phyloP scores from a whole-genome alignment of 2,329 filamentous ascomycete species.

The Aspergillus fijiensis region DNA sequence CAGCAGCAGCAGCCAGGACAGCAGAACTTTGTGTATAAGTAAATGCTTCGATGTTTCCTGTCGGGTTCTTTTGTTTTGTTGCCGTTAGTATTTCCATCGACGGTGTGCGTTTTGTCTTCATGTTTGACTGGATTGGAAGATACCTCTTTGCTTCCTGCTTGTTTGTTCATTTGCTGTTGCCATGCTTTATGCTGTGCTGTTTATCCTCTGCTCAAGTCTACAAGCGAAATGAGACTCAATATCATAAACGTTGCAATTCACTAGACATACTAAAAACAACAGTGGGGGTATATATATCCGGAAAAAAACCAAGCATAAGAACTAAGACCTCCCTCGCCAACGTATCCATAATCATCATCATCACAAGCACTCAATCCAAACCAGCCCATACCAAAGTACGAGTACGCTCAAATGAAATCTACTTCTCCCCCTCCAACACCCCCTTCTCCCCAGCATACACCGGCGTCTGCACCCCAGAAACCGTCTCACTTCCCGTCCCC shows the following conservation, averaged over 20 bases:
- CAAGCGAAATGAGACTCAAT: not conserved
- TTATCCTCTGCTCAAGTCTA: no score
- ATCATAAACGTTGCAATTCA: not conserved
- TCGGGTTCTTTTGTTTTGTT: no score
- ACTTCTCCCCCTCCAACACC: not conserved
- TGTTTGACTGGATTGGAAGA: not conserved
- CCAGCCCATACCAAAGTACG: not conserved
- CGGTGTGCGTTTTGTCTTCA: not conserved
- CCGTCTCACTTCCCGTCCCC: not conserved
- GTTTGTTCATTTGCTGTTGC: not conserved
- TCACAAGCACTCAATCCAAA: not conserved
- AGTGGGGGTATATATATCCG: constrained; percentile 7
- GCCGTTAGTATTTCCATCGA: not conserved
- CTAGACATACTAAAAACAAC: no score
- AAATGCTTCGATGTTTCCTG: not conserved
- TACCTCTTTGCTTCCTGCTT: not conserved
- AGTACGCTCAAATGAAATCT: no score
- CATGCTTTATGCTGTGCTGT: no score
- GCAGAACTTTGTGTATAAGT: constrained; percentile 26
- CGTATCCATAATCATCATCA: not conserved
- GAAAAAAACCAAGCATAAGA: not conserved
- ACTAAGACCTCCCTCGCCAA: not conserved
- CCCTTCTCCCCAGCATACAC: constrained; percentile 8
- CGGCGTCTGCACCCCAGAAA: constrained; percentile 11
- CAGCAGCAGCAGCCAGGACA: constrained; percentile 10